These are phyloP conservation scores for Lentinula raphanica DNA, from an alignment of 768 basidiomycete genomes.

Conservation along the genomic window DNA sequence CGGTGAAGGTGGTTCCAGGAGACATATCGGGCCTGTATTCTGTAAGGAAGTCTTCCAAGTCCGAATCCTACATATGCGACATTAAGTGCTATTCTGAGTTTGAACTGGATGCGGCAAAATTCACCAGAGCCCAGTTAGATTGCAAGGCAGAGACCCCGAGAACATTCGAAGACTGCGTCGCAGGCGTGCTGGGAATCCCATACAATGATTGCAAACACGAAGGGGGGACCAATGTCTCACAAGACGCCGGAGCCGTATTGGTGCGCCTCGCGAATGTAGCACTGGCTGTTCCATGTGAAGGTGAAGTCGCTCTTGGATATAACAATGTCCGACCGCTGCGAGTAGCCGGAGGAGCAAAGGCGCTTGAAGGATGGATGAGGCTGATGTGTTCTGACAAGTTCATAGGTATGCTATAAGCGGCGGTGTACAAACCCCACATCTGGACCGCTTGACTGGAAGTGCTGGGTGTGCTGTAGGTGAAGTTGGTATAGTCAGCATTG, in stretches of 20 bases:
- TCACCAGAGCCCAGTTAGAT: slow-evolving; percentile 12
- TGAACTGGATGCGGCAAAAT: slow-evolving; percentile 6
- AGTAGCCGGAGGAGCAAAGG: slow-evolving; percentile 9
- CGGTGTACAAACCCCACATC: not conserved
- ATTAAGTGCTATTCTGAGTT: slow-evolving; percentile 1
- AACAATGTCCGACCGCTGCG: not conserved
- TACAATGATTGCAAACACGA: slow-evolving; percentile 23
- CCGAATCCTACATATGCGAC: slow-evolving; percentile 7
- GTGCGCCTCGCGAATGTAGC: slow-evolving; percentile 3
- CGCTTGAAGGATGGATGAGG: slow-evolving; percentile 21
- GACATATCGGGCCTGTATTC: slow-evolving; percentile 20
- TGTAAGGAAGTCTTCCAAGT: slow-evolving; percentile 19
- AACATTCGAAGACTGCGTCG: slow-evolving; percentile 10
- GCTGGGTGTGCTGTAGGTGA: slow-evolving; percentile 23
- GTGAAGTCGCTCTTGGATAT: not conserved
- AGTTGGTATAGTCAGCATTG: slow-evolving; percentile 29
- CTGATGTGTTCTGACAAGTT: slow-evolving; percentile 17
- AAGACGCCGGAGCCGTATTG: slow-evolving; percentile 17
- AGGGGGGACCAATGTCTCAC: slow-evolving; percentile 16
- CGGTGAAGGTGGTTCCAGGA: slow-evolving; percentile 18
- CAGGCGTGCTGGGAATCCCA: slow-evolving; percentile 18
- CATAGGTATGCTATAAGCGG: slow-evolving; percentile 19
- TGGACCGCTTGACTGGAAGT: slow-evolving; percentile 18
- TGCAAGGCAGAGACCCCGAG: slow-evolving; percentile 12
- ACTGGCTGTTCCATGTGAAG: not conserved